Evolutionary conservation across 108 stramenopile species (phyloP).

Genomic region (Schizochytrium sp.): DNA sequence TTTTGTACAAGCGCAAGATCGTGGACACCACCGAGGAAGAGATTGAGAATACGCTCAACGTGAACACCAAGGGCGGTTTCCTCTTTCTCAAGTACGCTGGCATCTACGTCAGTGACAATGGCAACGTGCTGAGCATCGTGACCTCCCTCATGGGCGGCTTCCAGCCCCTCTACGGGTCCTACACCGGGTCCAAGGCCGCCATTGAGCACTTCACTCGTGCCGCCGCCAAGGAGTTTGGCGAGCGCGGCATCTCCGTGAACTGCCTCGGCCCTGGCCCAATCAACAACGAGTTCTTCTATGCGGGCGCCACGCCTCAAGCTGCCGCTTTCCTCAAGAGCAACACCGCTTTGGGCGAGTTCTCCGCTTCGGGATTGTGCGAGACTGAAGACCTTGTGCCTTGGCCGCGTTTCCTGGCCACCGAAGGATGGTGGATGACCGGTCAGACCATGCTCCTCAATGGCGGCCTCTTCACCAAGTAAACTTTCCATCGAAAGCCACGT

Average conservation of each 20-base stretch:
- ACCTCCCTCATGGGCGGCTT: slow-evolving; percentile 1
- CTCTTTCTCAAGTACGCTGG: slow-evolving; percentile 26
- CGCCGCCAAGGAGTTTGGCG: slow-evolving; percentile 19
- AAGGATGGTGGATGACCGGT: slow-evolving; percentile 46
- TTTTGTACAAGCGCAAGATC: background rate
- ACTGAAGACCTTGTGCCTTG: background rate
- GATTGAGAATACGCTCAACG: background rate
- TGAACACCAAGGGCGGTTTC: background rate
- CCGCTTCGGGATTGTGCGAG: background rate
- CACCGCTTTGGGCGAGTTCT: background rate
- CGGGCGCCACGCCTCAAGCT: background rate
- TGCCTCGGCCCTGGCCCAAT: background rate
- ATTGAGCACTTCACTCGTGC: slow-evolving; percentile 14
- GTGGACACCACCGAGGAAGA: background rate
- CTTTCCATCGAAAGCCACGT: background rate
- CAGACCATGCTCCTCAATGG: slow-evolving; percentile 40
- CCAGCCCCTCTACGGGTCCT: background rate
- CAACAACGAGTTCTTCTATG: slow-evolving; percentile 12
- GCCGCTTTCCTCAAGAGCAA: background rate
- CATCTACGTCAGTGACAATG: background rate
- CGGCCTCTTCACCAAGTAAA: slow-evolving; percentile 38
- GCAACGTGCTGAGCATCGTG: background rate
- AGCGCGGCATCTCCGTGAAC: background rate
- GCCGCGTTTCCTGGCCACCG: slow-evolving; percentile 21
- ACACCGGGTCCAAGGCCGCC: slow-evolving; percentile 25